A percentile compares a stretch with the other conserved stretches of the same genome.
These are phyloP conservation scores for Myxozyma neglecta DNA, from an alignment of 805 yeast genomes.

Conservation along the genomic window DNA sequence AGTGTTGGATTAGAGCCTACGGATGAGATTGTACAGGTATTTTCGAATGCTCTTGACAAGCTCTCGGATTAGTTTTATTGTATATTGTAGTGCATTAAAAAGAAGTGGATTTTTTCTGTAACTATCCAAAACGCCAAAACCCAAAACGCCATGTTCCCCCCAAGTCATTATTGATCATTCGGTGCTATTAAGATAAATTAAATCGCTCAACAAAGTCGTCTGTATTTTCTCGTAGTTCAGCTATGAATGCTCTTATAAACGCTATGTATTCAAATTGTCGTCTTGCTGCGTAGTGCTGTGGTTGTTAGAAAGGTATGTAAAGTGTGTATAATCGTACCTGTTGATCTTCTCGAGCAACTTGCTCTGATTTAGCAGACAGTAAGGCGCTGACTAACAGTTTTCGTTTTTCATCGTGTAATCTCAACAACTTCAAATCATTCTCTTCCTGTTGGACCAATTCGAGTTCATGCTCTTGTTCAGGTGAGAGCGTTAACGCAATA, in stretches of 20 bases:
- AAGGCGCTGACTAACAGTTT: neutral
- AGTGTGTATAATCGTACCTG: neutral
- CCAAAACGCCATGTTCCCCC: neutral
- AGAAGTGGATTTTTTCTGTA: neutral
- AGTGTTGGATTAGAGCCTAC: constrained; percentile 79
- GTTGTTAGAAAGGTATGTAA: neutral
- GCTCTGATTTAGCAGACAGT: neutral
- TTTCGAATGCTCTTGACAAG: constrained; percentile 34
- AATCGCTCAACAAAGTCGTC: neutral
- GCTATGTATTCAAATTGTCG: constrained; percentile 14
- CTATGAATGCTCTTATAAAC: constrained; percentile 13
- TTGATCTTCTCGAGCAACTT: neutral
- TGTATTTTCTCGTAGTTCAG: constrained; percentile 1
- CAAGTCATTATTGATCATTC: neutral
- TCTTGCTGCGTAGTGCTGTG: constrained; percentile 5
- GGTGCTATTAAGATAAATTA: neutral
- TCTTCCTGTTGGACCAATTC: neutral
- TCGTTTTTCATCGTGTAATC: neutral
- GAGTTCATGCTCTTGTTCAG: neutral
- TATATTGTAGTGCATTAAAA: neutral
- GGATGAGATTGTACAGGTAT: constrained; percentile 49
- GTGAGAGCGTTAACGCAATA: neutral
- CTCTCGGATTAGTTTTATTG: neutral
- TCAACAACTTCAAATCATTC: neutral
- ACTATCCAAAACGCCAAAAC: neutral